phyloP scores from a whole-genome alignment of 495 filamentous ascomycete species.

The Chaetomium cochliodes region DNA sequence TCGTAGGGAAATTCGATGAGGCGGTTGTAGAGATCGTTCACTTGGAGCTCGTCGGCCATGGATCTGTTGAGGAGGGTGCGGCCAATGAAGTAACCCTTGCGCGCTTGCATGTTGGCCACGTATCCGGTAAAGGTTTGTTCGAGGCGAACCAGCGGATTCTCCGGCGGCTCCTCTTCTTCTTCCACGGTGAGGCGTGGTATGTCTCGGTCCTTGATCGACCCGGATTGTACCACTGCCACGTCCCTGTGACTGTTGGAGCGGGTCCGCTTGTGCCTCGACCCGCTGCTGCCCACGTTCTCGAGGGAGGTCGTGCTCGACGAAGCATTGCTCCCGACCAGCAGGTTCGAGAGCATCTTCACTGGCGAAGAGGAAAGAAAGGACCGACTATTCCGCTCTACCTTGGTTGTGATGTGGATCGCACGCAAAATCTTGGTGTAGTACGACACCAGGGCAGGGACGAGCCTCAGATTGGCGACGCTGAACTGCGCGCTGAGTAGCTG shows the following conservation, averaged over 20 bases:
- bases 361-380: constrained; percentile 76
- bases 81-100: constrained; percentile 83
- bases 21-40: constrained; percentile 90
- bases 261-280: constrained; percentile 41
- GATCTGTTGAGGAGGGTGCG: constrained; percentile 67
- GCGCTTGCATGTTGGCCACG: constrained; percentile 72
- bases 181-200: constrained; percentile 46
- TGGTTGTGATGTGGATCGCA: constrained; percentile 61
- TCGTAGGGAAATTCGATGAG: constrained; percentile 78
- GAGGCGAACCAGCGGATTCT: constrained; percentile 62
- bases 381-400: constrained; percentile 51
- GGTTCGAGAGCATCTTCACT: constrained; percentile 83
- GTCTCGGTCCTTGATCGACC: constrained; percentile 50
- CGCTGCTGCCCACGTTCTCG: constrained; percentile 23
- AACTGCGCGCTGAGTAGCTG: constrained; percentile 68
- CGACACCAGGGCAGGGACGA: constrained; percentile 63
- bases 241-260: constrained; percentile 46
- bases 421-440: constrained; percentile 73
- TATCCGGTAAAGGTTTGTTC: constrained; percentile 88
- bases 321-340: constrained; percentile 59
- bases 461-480: constrained; percentile 61
- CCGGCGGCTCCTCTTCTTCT: constrained; percentile 44
- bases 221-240: constrained; percentile 45
- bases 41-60: constrained; percentile 68
- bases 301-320: constrained; percentile 26